Evolutionary conservation across 2,329 filamentous ascomycete species (phyloP), one percentile per base, ranked within the genome.

Genomic region (Arthrobotrys musiformis): DNA sequence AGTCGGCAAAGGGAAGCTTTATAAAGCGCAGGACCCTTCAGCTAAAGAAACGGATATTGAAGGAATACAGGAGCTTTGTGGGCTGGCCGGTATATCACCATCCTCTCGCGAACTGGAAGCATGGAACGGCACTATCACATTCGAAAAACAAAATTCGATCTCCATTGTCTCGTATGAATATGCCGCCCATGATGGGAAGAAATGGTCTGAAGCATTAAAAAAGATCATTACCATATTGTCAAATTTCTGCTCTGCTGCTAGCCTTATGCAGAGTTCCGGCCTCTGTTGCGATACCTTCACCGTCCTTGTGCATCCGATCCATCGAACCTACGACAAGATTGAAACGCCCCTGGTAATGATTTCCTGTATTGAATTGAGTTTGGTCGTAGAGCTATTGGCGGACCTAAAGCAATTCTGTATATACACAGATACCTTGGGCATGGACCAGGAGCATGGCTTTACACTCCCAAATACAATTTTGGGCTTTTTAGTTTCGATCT

Each of bases 21-120:
- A n/a, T n/a, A n/a, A n/a, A 24, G 17, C 17, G 0, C 9, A 8
- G 42, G 40, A 13, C 11, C 33, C 42, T 11, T 6, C 5, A 35
- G 5, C 30, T 6, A 35, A 35, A 1, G 22, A 30, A 17, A 35
- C 7, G 4, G 54, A 70, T 33, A 40, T 46, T 0, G 42, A 70
- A n/a, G 30, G 26, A 62, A 62, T 70, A 22, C 54, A 70, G 19
- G 67, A 52, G 13, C 67, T 70, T 40, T 70, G 67, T 42, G 54
- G 67, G 1, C n/a, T 70, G 3, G 67, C 54, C 5, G 67, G 67
- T n/a, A 30, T 70, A 11, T 17, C 22, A 26, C 54, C 67, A 9
- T 26, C 19, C 1, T 60, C 50, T 24, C 22, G 42, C 1, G 33
- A 40, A 13, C 11, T 2, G 9, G 19, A 52, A 4, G 3, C 2